phyloP scores from a whole-genome alignment of 169 alveolate species.

The Plasmodium malariae region DNA sequence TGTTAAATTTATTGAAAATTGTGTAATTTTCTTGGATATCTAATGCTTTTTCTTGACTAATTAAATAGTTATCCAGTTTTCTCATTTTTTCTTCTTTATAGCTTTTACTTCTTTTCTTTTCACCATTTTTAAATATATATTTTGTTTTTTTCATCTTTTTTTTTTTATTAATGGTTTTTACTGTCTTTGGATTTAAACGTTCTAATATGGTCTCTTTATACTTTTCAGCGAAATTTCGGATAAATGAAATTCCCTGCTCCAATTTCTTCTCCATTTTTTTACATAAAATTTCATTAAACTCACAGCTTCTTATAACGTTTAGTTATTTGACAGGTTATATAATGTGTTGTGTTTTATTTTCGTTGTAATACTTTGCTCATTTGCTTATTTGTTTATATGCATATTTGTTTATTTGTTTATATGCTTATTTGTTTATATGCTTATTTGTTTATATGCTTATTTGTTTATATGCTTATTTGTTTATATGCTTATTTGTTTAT shows the following conservation, averaged over 20 bases:
- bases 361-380: background rate
- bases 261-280: conserved; percentile 48
- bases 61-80: conserved; percentile 35
- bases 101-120: conserved; percentile 6
- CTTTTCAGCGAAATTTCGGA: conserved; percentile 48
- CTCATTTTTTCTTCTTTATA: conserved; percentile 45
- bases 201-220: conserved; percentile 22
- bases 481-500: too few relatives aligned
- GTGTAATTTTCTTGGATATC: conserved; percentile 60
- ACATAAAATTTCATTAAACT: too few relatives aligned
- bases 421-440: too few relatives aligned
- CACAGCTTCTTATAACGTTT: too few relatives aligned
- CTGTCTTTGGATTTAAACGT: conserved; percentile 16
- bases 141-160: conserved; percentile 10
- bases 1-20: conserved; percentile 35
- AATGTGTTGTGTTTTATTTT: background rate
- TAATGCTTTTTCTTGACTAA: conserved; percentile 54
- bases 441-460: background rate
- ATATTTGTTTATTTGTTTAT: too few relatives aligned
- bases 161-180: conserved; percentile 52
- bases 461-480: too few relatives aligned
- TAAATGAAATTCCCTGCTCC: conserved; percentile 37
- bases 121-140: conserved; percentile 2
- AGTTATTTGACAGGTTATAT: too few relatives aligned
- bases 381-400: background rate